These are phyloP conservation scores for Russula abietina DNA, from an alignment of 768 basidiomycete species.

Conservation along the genomic window DNA sequence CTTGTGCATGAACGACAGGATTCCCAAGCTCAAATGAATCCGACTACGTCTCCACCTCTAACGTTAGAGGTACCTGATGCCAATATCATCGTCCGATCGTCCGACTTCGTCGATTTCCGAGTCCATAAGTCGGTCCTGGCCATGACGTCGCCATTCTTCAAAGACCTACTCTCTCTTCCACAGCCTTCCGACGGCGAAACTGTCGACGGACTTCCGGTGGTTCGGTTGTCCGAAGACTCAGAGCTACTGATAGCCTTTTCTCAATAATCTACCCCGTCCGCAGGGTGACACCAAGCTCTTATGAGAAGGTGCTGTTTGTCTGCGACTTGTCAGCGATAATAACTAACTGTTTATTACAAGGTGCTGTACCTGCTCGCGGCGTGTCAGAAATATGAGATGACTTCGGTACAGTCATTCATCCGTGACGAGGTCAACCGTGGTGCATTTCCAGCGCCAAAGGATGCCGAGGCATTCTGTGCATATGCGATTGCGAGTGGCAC, in stretches of 20 bases:
- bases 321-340: not conserved
- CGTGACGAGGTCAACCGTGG: not conserved
- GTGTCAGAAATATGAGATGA: constrained; percentile 28
- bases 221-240: not conserved
- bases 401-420: not conserved
- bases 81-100: not conserved
- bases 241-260: too few relatives aligned
- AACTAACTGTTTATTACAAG: too few relatives aligned
- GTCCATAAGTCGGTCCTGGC: constrained; percentile 5
- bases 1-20: not conserved
- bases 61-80: not conserved
- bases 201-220: not conserved
- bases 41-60: not conserved
- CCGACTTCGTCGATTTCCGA: not conserved
- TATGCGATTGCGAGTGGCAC: not conserved
- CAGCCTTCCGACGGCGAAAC: not conserved
- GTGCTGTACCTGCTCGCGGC: constrained; percentile 18
- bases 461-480: not conserved
- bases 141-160: not conserved
- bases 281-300: not conserved
- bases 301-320: constrained; percentile 1
- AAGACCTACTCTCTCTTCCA: not conserved
- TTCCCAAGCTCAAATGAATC: not conserved
- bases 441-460: not conserved
- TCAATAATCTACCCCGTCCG: constrained; percentile 2